phyloP scores from a whole-genome alignment of 2,329 filamentous ascomycete genomes.

The Hypoxylon sp. region DNA sequence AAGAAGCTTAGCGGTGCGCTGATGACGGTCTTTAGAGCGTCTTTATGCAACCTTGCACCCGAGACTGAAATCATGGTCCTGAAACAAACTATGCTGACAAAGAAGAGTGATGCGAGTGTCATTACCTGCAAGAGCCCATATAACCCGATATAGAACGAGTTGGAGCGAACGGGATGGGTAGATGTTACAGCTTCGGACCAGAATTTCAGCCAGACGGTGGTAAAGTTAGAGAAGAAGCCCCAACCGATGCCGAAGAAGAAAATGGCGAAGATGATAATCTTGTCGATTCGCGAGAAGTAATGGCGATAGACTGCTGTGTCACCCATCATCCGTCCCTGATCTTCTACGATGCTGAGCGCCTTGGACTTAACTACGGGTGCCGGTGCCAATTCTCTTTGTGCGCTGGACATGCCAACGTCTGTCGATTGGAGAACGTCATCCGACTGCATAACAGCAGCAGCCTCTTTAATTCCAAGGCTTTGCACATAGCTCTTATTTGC shows the following conservation, averaged over 20 bases:
- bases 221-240: conserved; percentile 46
- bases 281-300: conserved; percentile 46
- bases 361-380: not conserved
- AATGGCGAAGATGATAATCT: conserved; percentile 18
- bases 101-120: conserved; percentile 35
- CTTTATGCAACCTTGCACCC: conserved; percentile 43
- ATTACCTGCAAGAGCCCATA: conserved; percentile 45
- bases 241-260: conserved; percentile 37
- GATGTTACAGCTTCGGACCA: conserved; percentile 43
- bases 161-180: not conserved
- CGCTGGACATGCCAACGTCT: not conserved
- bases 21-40: conserved; percentile 56
- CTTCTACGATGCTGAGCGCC: conserved; percentile 1
- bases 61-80: conserved; percentile 31
- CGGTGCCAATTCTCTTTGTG: not conserved
- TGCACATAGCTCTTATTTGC: conserved; percentile 46
- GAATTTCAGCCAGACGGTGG: conserved; percentile 47
- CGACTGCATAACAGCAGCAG: conserved; percentile 17
- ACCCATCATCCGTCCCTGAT: conserved; percentile 26
- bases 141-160: conserved; percentile 47
- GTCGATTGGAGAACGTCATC: not conserved
- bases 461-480: conserved; percentile 39
- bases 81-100: conserved; percentile 33
- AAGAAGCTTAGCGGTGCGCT: conserved; percentile 56
- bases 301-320: conserved; percentile 45